phyloP scores from a whole-genome alignment of 2,329 filamentous ascomycete genomes.

The Niveomyces coronatus region DNA sequence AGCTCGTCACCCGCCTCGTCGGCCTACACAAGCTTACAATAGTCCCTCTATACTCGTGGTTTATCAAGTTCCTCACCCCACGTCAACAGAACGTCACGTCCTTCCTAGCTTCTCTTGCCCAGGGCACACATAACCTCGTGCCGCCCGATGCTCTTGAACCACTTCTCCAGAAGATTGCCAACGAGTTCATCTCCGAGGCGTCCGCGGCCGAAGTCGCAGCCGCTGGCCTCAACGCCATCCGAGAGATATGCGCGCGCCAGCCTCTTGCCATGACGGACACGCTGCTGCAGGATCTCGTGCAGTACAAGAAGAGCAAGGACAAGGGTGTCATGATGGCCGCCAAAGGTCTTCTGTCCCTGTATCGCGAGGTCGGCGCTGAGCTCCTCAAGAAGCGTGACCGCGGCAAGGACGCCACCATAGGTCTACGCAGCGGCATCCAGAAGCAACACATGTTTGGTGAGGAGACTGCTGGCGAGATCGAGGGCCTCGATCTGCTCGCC shows the following conservation, averaged over 20 bases:
- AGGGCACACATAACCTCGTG: constrained; percentile 82
- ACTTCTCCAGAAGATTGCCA: constrained; percentile 87
- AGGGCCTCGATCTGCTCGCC: constrained; percentile 83
- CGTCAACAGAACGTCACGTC: constrained; percentile 85
- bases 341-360: constrained; percentile 80
- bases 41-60: constrained; percentile 89
- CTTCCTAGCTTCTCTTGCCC: constrained; percentile 84
- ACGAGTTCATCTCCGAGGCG: constrained; percentile 95
- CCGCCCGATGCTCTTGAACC: constrained; percentile 89
- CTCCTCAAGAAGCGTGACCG: constrained; percentile 83
- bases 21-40: constrained; percentile 88
- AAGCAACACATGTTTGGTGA: constrained; percentile 76
- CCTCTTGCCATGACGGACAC: constrained; percentile 95
- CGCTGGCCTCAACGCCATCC: constrained; percentile 86
- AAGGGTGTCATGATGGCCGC: constrained; percentile 99
- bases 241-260: constrained; percentile 86
- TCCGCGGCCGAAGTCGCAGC: constrained; percentile 83
- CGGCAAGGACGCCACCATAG: constrained; percentile 83
- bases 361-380: constrained; percentile 82
- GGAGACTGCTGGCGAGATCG: constrained; percentile 69
- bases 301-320: constrained; percentile 95
- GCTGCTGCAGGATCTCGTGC: constrained; percentile 86
- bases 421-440: constrained; percentile 63
- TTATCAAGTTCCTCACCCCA: constrained; percentile 83
- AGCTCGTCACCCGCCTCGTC: constrained; percentile 82